A percentile compares a stretch with the other conserved stretches of the same genome.
phyloP scores from a whole-genome alignment of 306 rosid genomes.

The Lathyrus sativus region DNA sequence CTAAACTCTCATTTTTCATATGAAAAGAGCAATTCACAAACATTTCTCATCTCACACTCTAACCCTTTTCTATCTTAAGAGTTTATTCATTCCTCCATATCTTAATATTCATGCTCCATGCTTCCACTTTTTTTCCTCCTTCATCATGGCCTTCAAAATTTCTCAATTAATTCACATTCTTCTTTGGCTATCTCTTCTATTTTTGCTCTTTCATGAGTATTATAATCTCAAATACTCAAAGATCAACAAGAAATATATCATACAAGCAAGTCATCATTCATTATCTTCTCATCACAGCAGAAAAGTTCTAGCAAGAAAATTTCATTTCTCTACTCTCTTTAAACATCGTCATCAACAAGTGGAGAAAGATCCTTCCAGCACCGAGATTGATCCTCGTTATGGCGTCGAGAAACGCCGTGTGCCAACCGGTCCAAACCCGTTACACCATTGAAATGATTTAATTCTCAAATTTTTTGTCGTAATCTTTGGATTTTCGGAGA shows the following conservation, averaged over 20 bases:
- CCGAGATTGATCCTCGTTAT: slow-evolving; percentile 78
- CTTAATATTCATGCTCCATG: slow-evolving; percentile 57
- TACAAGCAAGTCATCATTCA: slow-evolving; percentile 32
- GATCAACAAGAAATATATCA: slow-evolving; percentile 48
- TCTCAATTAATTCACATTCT: slow-evolving; percentile 53
- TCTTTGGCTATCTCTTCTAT: slow-evolving; percentile 59
- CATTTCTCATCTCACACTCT: slow-evolving; percentile 44
- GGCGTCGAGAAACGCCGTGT: slow-evolving; percentile 90
- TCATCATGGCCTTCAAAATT: slow-evolving; percentile 75
- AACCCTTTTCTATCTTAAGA: slow-evolving; percentile 19
- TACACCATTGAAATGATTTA: slow-evolving; percentile 69
- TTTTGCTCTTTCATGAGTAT: slow-evolving; percentile 61
- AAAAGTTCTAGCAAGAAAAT: slow-evolving; percentile 73
- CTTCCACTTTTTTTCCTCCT: slow-evolving; percentile 66
- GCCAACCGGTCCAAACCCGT: slow-evolving; percentile 94
- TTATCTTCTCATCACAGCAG: slow-evolving; percentile 45
- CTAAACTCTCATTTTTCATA: slow-evolving; percentile 39
- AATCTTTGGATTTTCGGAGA: background rate
- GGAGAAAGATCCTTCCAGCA: slow-evolving; percentile 37
- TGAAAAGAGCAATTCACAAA: slow-evolving; percentile 43
- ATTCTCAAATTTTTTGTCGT: slow-evolving; percentile 14
- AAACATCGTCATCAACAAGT: slow-evolving; percentile 39
- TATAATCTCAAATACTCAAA: slow-evolving; percentile 50
- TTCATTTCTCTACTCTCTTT: slow-evolving; percentile 75
- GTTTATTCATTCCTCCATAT: slow-evolving; percentile 42